Evolutionary conservation across 2,329 filamentous ascomycete genomes (phyloP), one percentile per base, ranked within the genome.

Genomic region (Zasmidium angulare): DNA sequence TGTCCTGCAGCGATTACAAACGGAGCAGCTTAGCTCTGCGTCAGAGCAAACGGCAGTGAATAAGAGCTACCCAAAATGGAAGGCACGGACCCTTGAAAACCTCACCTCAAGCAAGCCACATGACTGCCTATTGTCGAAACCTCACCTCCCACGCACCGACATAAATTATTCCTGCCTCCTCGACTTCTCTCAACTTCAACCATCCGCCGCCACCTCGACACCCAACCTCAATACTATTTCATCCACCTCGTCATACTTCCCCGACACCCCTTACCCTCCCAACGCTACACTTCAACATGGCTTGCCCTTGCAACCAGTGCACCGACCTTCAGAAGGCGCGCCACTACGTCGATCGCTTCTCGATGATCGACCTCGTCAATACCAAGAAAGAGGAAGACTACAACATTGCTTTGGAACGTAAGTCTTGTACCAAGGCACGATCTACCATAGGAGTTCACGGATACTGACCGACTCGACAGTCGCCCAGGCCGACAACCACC

Each of bases 291-390:
- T 29, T 29, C 26, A 11, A 29, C 26, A 29, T 29, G 26, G n/a
- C 3, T 22, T 46, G 31, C 53, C 51, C 58, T 9, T 63, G 63
- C n/a, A 43, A 64, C n/a, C 47, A 64, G 20, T 56, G 10, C 63
- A 67, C 51, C 50, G 46, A 21, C 47, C 22, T 43, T 17, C 36
- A 19, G 12, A 14, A 43, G 12, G 60, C 70, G 23, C 72, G 70
- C 29, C 55, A 50, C 12, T 68, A 63, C 26, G 67, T 75, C 56
- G 69, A 71, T 53, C 53, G 55, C 23, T n/a, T n/a, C n/a, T n/a
- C n/a, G n/a, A n/a, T n/a, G n/a, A 65, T 67, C 55, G 67, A 71
- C 40, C 68, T 75, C 55, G 63, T 67, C 23, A 63, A 64, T 20
- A 26, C 50, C 2, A 17, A 43, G 36, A 51, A 64, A 17, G 61